Evolutionary conservation across 805 yeast species (phyloP).

Genomic region (Ogataea methylovora): DNA sequence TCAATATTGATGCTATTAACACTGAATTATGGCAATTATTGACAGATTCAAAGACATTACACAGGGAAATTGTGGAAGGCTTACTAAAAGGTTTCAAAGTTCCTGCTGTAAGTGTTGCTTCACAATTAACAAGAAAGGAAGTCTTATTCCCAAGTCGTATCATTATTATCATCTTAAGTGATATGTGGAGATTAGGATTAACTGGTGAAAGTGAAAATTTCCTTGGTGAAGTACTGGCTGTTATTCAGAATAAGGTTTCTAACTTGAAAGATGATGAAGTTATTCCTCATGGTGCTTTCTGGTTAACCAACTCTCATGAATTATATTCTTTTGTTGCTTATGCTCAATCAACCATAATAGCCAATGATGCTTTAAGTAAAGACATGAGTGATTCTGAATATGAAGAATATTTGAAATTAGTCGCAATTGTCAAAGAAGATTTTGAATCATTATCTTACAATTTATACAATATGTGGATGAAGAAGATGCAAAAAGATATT

Average conservation of each 20-base stretch:
- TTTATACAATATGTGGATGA: constrained; percentile 95
- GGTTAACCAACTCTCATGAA: constrained; percentile 96
- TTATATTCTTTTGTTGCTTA: constrained; percentile 88
- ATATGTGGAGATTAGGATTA: constrained; percentile 97
- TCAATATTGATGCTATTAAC: constrained; percentile 60
- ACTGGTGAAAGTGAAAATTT: constrained; percentile 88
- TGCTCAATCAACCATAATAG: constrained; percentile 87
- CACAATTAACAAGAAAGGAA: constrained; percentile 78
- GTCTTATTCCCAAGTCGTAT: constrained; percentile 95
- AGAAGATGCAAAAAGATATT: constrained; percentile 82
- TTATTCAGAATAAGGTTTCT: constrained; percentile 78
- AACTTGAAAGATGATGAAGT: constrained; percentile 79
- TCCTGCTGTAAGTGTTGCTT: constrained; percentile 80
- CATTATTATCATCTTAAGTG: constrained; percentile 83
- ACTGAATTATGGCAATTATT: constrained; percentile 66
- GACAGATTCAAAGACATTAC: constrained; percentile 64
- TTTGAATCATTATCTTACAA: constrained; percentile 89
- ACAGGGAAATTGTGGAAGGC: constrained; percentile 81
- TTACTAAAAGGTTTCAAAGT: constrained; percentile 76
- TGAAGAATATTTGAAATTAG: constrained; percentile 80
- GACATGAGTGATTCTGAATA: constrained; percentile 90
- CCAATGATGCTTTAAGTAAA: constrained; percentile 68
- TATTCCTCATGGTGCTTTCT: constrained; percentile 89
- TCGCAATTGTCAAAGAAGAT: constrained; percentile 88
- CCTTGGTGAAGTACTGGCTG: constrained; percentile 79